Percentiles rank a stretch among this genome's conserved stretches.
Conservation (phyloP, 768 basidiomycete species). For the Naganishia vishniacii region DNA sequence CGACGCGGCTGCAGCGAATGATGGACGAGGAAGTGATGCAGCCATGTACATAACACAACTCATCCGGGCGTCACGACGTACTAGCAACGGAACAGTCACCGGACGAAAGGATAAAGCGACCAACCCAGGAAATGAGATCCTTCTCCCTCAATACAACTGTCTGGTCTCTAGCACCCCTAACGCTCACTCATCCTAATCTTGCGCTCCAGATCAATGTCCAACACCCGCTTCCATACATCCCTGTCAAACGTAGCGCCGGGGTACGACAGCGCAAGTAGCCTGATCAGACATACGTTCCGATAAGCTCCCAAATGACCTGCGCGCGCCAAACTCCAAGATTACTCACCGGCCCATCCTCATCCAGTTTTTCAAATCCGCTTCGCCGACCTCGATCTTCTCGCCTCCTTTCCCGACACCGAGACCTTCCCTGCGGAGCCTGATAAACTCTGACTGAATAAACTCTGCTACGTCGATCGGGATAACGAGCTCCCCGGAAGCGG, state of each 20-base stretch:
- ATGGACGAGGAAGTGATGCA: too few relatives aligned
- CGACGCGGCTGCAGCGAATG: neutral
- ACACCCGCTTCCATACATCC: conserved; percentile 33
- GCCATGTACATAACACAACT: too few relatives aligned
- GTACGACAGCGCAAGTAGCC: conserved; percentile 35
- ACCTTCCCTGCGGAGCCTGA: conserved; percentile 32
- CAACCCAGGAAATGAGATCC: too few relatives aligned
- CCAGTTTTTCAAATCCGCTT: conserved; percentile 38
- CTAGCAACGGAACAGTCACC: too few relatives aligned
- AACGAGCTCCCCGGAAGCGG: neutral
- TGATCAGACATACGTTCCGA: neutral
- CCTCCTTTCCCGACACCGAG: neutral
- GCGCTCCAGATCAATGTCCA: conserved; percentile 32
- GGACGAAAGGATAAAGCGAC: too few relatives aligned
- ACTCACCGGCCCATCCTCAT: conserved; percentile 43
- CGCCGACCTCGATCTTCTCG: conserved; percentile 23
- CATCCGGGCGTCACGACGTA: too few relatives aligned
- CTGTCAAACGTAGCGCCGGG: conserved; percentile 26
- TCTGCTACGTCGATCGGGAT: conserved; percentile 39
- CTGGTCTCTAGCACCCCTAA: too few relatives aligned
- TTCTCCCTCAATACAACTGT: too few relatives aligned
- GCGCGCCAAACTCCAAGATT: too few relatives aligned
- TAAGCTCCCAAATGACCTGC: neutral
- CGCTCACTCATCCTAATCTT: conserved; percentile 9
- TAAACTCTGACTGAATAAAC: conserved; percentile 41